phyloP scores from a whole-genome alignment of 2,329 filamentous ascomycete genomes.

The Colletotrichum sp. region DNA sequence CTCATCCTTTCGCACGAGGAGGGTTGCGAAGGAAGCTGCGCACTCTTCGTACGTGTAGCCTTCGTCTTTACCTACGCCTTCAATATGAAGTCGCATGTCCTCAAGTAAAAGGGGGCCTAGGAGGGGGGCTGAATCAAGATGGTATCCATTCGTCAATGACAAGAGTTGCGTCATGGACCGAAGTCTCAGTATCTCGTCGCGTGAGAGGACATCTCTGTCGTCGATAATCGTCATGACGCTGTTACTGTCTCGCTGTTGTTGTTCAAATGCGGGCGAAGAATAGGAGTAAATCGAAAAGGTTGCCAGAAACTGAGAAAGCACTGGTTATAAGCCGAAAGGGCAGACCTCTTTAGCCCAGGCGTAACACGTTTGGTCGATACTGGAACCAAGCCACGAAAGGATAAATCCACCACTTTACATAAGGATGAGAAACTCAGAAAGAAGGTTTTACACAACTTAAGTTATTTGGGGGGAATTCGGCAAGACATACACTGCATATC shows the following conservation, averaged over 20 bases:
- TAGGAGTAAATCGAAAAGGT: too few species aligned
- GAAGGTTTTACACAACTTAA: too few species aligned
- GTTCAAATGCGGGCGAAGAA: too few species aligned
- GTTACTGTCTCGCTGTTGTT: background rate
- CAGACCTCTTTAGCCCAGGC: too few species aligned
- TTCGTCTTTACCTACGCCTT: background rate
- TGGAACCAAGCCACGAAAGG: too few species aligned
- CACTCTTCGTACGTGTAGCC: background rate
- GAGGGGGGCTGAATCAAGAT: background rate
- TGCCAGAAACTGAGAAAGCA: too few species aligned
- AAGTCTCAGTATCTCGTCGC: background rate
- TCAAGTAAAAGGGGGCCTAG: background rate
- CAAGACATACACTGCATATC: too few species aligned
- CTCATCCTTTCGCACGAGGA: background rate
- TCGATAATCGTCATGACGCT: background rate
- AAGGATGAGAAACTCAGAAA: too few species aligned
- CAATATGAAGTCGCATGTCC: background rate
- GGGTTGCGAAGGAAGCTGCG: background rate
- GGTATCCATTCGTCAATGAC: background rate
- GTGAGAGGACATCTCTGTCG: background rate
- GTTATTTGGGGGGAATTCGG: too few species aligned
- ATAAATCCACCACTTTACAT: too few species aligned
- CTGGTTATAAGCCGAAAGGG: too few species aligned
- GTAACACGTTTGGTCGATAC: too few species aligned
- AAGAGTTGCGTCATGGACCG: background rate